phyloP scores from a whole-genome alignment of 2,329 filamentous ascomycete species.

The Cryphonectria radicalis region DNA sequence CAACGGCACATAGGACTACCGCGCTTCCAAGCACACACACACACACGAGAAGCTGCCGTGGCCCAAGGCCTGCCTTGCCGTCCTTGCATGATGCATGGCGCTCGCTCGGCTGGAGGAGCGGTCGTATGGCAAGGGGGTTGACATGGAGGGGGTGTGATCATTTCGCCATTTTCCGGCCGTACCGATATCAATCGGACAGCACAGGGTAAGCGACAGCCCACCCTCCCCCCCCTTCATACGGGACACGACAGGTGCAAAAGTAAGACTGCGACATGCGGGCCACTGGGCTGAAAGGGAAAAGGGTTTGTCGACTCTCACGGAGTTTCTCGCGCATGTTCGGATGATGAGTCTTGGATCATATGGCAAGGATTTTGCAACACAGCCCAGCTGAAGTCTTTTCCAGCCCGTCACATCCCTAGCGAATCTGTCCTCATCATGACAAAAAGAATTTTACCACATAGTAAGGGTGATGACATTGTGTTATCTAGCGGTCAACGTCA shows the following conservation, averaged over 20 bases:
- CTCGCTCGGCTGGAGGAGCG: slow-evolving; percentile 11
- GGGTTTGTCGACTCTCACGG: background rate
- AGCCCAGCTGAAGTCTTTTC: background rate
- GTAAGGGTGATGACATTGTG: background rate
- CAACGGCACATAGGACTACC: background rate
- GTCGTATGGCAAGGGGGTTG: background rate
- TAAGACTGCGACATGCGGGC: background rate
- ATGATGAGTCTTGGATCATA: background rate
- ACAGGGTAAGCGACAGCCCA: background rate
- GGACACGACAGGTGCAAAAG: background rate
- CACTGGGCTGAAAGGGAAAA: slow-evolving; percentile 1
- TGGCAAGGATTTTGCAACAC: background rate
- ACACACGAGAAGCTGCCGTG: background rate
- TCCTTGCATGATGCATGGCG: slow-evolving; percentile 11
- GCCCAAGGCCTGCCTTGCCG: background rate
- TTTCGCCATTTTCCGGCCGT: background rate
- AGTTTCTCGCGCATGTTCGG: background rate
- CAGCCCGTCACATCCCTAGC: background rate
- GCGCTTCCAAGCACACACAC: too few relatives aligned
- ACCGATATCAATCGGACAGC: background rate
- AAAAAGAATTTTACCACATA: background rate
- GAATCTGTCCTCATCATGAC: background rate
- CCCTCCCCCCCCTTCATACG: background rate
- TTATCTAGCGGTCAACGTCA: background rate
- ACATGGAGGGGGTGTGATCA: background rate